Percentiles rank a stretch among this genome's conserved stretches.
Evolutionary conservation across 805 yeast genomes (phyloP).

Genomic region (Wickerhamomyces tratensis): DNA sequence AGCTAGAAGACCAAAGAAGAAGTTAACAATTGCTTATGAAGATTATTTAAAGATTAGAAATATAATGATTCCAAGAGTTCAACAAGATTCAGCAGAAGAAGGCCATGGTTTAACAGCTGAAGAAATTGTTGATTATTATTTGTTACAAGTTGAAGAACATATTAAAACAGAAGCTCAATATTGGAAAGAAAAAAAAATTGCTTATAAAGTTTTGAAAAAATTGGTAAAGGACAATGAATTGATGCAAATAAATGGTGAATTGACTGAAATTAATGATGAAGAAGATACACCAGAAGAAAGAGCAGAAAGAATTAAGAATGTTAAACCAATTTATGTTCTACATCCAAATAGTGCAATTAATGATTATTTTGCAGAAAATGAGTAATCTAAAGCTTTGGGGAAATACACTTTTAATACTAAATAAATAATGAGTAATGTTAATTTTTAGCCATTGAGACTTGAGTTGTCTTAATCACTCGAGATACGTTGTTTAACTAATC

Average conservation of each 20-base stretch:
- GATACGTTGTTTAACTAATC: too few species aligned
- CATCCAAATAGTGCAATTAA: constrained; percentile 83
- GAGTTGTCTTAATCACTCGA: too few species aligned
- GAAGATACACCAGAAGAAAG: constrained; percentile 17
- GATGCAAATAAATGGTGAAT: constrained; percentile 49
- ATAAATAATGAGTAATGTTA: too few species aligned
- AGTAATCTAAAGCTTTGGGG: background rate
- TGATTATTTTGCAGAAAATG: constrained; percentile 29
- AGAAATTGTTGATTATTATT: constrained; percentile 72
- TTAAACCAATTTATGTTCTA: constrained; percentile 32
- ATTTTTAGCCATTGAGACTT: too few species aligned
- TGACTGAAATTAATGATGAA: constrained; percentile 27
- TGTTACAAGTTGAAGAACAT: constrained; percentile 62
- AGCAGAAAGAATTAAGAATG: constrained; percentile 15
- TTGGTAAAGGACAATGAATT: constrained; percentile 79
- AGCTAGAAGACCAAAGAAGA: constrained; percentile 18
- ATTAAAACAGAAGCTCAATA: constrained; percentile 62
- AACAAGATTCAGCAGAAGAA: constrained; percentile 41
- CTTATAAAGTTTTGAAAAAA: constrained; percentile 72
- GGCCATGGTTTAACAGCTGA: constrained; percentile 59
- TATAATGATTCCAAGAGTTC: constrained; percentile 55
- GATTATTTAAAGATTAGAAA: constrained; percentile 81
- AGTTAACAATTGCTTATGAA: constrained; percentile 67
- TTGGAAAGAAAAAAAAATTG: constrained; percentile 59
- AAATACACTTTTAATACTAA: too few species aligned